Conservation (phyloP, 1,284 basidiomycete genomes). For the Stereum hirsutum region DNA sequence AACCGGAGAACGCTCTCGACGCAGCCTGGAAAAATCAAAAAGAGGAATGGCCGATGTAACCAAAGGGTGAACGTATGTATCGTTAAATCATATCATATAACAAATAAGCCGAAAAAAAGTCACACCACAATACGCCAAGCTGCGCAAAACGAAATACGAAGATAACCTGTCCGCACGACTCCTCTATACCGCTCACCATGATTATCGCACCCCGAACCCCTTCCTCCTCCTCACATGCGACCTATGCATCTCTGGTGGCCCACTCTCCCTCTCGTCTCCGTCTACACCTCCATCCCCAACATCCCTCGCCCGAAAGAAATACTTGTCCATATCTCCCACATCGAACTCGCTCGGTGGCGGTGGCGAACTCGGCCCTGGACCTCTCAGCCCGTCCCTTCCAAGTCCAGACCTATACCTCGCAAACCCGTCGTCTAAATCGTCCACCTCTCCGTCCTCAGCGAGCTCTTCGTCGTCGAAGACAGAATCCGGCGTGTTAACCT, state of each 20-base stretch:
- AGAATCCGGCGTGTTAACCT: too few species aligned
- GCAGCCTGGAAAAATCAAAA: too few species aligned
- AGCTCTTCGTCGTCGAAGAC: conserved; percentile 11
- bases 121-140: too few species aligned
- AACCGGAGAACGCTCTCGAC: too few species aligned
- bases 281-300: too few species aligned
- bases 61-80: too few species aligned
- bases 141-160: too few species aligned
- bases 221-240: conserved; percentile 1
- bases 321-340: conserved; percentile 66
- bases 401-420: not conserved
- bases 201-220: not conserved
- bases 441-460: not conserved
- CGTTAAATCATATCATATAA: too few species aligned
- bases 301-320: conserved; percentile 56
- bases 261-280: conserved; percentile 27
- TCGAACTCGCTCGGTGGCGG: conserved; percentile 57
- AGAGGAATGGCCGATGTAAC: too few species aligned
- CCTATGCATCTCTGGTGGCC: conserved; percentile 1
- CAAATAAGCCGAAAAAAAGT: too few species aligned
- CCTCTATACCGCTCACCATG: not conserved
- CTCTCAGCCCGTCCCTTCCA: not conserved
- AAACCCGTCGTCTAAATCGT: not conserved
- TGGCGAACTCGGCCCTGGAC: conserved; percentile 28
- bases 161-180: not conserved